Conservation (phyloP, 2,329 filamentous ascomycete species). For the Pseudocercospora pini-densiflorae region DNA sequence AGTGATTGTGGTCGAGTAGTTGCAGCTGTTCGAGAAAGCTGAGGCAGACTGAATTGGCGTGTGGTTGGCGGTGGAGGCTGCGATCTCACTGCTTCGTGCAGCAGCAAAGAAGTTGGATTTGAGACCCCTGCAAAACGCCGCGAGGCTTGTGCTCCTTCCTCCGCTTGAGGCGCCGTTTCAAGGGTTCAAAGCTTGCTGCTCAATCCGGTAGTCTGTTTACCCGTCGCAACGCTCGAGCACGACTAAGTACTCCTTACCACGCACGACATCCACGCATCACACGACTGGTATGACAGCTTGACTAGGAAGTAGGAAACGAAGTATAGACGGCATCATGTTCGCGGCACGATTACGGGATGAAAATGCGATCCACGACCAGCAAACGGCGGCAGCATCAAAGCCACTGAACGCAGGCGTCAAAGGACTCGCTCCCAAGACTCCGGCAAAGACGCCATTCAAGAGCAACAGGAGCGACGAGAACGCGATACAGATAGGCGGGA, state of each 20-base stretch:
- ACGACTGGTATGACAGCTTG: background rate
- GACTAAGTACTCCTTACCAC: background rate
- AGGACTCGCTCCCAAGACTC: constrained; percentile 74
- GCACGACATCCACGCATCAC: background rate
- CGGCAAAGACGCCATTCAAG: constrained; percentile 78
- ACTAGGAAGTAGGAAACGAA: background rate
- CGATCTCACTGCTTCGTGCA: constrained; percentile 4
- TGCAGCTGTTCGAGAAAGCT: background rate
- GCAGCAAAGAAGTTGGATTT: background rate
- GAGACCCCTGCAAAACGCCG: constrained; percentile 1
- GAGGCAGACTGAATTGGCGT: background rate
- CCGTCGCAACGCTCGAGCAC: background rate
- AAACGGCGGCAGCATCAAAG: constrained; percentile 72
- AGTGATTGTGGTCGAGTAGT: background rate
- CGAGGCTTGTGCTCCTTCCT: background rate
- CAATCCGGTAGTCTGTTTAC: background rate
- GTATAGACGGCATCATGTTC: constrained; percentile 62
- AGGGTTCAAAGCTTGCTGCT: constrained; percentile 13
- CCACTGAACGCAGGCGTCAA: constrained; percentile 68
- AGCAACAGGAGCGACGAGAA: constrained; percentile 82
- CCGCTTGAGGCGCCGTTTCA: constrained; percentile 6
- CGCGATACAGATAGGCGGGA: constrained; percentile 53
- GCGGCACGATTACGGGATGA: constrained; percentile 80
- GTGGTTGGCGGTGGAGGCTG: constrained; percentile 5
- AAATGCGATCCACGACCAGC: constrained; percentile 78